phyloP scores from a whole-genome alignment of 2,329 filamentous ascomycete genomes.

The Ceratocystis albifundus region DNA sequence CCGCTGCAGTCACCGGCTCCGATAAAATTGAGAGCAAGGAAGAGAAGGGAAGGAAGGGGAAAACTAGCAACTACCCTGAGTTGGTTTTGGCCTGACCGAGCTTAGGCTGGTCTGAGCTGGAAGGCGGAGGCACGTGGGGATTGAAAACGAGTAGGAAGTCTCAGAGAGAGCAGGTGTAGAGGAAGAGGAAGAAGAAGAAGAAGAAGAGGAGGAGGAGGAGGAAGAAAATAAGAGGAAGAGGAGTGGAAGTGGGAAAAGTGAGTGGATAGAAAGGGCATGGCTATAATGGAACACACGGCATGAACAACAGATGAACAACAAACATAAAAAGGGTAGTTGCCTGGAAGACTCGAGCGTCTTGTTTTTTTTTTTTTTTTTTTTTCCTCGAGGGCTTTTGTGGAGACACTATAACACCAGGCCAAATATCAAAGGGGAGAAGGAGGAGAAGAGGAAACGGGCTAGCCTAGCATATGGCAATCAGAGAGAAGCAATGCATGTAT shows the following conservation, averaged over 20 bases:
- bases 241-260: background rate
- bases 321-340: background rate
- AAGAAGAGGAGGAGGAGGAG: background rate
- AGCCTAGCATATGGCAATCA: background rate
- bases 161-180: background rate
- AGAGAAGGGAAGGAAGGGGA: background rate
- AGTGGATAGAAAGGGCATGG: background rate
- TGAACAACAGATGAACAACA: conserved; percentile 12
- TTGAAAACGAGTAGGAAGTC: background rate
- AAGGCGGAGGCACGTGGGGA: conserved; percentile 1
- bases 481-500: background rate
- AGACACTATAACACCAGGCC: background rate
- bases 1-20: background rate
- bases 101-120: background rate
- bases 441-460: background rate
- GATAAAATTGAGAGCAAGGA: background rate
- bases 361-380: too few relatives aligned
- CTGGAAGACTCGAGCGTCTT: conserved; percentile 5
- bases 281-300: background rate
- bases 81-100: background rate
- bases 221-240: background rate
- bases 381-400: conserved; percentile 4
- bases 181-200: background rate
- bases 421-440: background rate
- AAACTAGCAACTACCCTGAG: conserved; percentile 9